Percentiles rank a stretch among this genome's conserved stretches.
These are phyloP conservation scores for Kodamaea laetipori DNA, from an alignment of 805 yeast genomes.

Conservation along the genomic window DNA sequence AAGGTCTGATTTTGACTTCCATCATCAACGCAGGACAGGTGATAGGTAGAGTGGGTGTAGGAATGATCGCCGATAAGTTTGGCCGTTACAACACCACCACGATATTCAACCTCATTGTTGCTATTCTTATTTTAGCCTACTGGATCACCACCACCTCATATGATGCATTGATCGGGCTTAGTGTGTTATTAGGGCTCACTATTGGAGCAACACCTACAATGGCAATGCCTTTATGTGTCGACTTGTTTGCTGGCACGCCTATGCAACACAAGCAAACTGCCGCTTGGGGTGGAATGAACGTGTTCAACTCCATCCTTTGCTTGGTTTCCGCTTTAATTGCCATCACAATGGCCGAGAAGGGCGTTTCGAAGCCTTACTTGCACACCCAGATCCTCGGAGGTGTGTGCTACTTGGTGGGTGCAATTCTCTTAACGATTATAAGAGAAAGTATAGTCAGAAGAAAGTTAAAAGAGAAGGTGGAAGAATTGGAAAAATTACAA, in stretches of 20 bases:
- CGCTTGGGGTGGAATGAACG: slow-evolving; percentile 42
- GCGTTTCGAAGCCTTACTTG: slow-evolving; percentile 45
- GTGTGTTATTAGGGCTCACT: slow-evolving; percentile 30
- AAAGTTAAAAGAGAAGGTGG: no score
- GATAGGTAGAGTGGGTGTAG: slow-evolving; percentile 53
- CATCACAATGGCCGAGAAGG: slow-evolving; percentile 36
- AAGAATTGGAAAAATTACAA: no score
- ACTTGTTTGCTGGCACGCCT: slow-evolving; percentile 10
- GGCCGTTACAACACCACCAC: slow-evolving; percentile 47
- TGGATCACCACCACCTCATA: slow-evolving; percentile 41
- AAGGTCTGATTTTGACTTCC: slow-evolving; percentile 37
- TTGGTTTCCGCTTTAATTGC: slow-evolving; percentile 58
- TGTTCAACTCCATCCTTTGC: slow-evolving; percentile 31
- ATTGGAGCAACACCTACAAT: slow-evolving; percentile 31
- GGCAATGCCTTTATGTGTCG: slow-evolving; percentile 18
- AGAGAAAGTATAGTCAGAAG: no score
- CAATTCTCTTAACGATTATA: no score
- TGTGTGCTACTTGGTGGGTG: slow-evolving; percentile 42
- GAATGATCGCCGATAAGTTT: slow-evolving; percentile 45
- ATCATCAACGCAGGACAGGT: slow-evolving; percentile 46
- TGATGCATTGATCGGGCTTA: slow-evolving; percentile 32
- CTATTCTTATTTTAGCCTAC: slow-evolving; percentile 34
- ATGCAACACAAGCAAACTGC: slow-evolving; percentile 30
- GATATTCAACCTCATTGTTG: slow-evolving; percentile 22
- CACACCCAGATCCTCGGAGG: slow-evolving; percentile 66